A percentile compares a stretch with the other conserved stretches of the same genome.
phyloP scores from a whole-genome alignment of 345 rosid species.

The Brassica nigra region DNA sequence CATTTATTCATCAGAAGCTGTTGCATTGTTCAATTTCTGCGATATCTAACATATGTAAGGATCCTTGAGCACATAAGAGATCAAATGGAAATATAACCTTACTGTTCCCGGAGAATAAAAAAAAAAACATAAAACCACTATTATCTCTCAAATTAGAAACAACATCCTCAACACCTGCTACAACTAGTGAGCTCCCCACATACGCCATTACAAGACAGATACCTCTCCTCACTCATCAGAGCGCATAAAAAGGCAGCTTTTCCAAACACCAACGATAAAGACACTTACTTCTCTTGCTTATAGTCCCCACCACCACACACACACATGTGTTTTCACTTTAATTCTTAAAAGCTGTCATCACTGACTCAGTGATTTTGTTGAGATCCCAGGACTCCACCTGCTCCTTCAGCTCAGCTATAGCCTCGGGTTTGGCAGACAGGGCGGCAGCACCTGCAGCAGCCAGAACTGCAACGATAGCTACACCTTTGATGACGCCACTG shows the following conservation, averaged over 20 bases:
- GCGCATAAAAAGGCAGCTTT: constrained; percentile 10
- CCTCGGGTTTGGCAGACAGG: constrained; percentile 19
- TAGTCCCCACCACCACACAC: too few species aligned
- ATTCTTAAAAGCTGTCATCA: constrained; percentile 19
- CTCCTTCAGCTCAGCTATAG: constrained; percentile 14
- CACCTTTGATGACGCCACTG: constrained; percentile 46
- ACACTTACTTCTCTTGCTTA: constrained; percentile 35
- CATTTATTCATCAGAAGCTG: too few species aligned
- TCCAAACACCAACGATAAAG: constrained; percentile 13
- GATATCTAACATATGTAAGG: too few species aligned
- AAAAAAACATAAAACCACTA: too few species aligned
- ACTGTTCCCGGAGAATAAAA: too few species aligned
- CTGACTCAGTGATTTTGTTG: constrained; percentile 16
- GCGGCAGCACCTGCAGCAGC: constrained; percentile 49
- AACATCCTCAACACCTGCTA: too few species aligned
- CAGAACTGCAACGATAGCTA: constrained; percentile 46
- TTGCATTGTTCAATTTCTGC: too few species aligned
- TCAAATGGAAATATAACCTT: too few species aligned
- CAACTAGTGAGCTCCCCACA: too few species aligned
- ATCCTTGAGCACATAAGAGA: too few species aligned
- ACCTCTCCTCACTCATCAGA: constrained; percentile 18
- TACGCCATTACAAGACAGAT: background rate
- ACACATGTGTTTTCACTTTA: background rate
- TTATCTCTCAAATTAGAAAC: too few species aligned
- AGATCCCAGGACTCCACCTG: constrained; percentile 31